Evolutionary conservation across 1,139 yeast genomes (phyloP).

Genomic region (Sugiyamaella novakii): DNA sequence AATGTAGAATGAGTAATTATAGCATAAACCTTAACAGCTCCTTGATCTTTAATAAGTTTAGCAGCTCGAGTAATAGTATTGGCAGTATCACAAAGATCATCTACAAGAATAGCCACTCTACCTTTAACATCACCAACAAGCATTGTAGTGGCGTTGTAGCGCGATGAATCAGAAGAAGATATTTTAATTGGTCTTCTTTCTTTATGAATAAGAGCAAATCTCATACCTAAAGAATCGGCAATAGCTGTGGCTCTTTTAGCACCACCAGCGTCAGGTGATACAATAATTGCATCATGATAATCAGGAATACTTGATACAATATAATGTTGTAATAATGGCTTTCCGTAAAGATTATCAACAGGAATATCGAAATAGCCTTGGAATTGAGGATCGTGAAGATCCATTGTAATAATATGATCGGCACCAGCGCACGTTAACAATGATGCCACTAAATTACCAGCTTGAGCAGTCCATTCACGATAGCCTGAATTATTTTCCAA

Average conservation of each 20-base stretch:
- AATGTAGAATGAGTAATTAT: slow-evolving; percentile 91
- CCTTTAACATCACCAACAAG: slow-evolving; percentile 90
- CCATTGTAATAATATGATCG: slow-evolving; percentile 96
- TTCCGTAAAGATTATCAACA: slow-evolving; percentile 85
- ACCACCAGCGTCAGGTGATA: slow-evolving; percentile 97
- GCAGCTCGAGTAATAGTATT: slow-evolving; percentile 93
- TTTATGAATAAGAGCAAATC: slow-evolving; percentile 94
- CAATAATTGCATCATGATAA: slow-evolving; percentile 78
- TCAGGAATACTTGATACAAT: slow-evolving; percentile 72
- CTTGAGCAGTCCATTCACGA: slow-evolving; percentile 94
- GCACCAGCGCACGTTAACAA: slow-evolving; percentile 92
- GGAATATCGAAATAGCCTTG: slow-evolving; percentile 94
- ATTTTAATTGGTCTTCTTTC: slow-evolving; percentile 61
- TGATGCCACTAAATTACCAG: slow-evolving; percentile 90
- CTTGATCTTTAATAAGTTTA: slow-evolving; percentile 84
- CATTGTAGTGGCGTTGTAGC: slow-evolving; percentile 68
- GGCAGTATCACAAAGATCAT: slow-evolving; percentile 93
- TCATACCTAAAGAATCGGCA: slow-evolving; percentile 86
- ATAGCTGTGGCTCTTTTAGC: slow-evolving; percentile 94
- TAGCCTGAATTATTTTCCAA: slow-evolving; percentile 59
- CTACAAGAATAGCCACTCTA: slow-evolving; percentile 81
- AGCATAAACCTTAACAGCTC: slow-evolving; percentile 84
- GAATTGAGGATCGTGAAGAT: slow-evolving; percentile 91
- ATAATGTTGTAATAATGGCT: slow-evolving; percentile 80
- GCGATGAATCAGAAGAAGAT: slow-evolving; percentile 24